Conservation (phyloP, 805 yeast species). For the Sugiyamaella mastotermitis region DNA sequence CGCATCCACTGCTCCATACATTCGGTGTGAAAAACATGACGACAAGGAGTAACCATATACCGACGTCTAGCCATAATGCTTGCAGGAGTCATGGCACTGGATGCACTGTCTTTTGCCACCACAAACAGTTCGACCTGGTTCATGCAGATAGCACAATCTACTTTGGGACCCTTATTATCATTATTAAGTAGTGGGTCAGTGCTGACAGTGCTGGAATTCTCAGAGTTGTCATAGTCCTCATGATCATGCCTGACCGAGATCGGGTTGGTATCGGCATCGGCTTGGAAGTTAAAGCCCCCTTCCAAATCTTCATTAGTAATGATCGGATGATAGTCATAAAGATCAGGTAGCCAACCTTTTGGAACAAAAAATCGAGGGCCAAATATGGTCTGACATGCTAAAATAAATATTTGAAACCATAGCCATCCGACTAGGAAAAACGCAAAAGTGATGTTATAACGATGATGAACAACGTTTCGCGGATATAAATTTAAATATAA, state of each 20-base stretch:
- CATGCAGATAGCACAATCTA: constrained; percentile 92
- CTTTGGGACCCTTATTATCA: constrained; percentile 34
- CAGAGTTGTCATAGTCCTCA: background rate
- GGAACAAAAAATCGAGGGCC: constrained; percentile 86
- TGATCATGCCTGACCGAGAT: constrained; percentile 1
- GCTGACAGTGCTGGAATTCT: background rate
- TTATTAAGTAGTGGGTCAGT: constrained; percentile 11
- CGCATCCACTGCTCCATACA: constrained; percentile 93
- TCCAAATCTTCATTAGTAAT: constrained; percentile 56
- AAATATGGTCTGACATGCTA: constrained; percentile 57
- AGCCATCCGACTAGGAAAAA: constrained; percentile 49
- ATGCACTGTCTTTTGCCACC: constrained; percentile 19
- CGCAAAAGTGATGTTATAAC: constrained; percentile 48
- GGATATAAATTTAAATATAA: constrained; percentile 49
- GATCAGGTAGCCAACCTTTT: constrained; percentile 64
- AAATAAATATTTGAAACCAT: constrained; percentile 47
- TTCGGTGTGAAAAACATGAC: constrained; percentile 82
- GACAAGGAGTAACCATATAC: constrained; percentile 72
- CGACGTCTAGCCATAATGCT: constrained; percentile 29
- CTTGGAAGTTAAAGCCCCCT: constrained; percentile 32
- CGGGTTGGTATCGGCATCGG: constrained; percentile 7
- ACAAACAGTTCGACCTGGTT: constrained; percentile 50
- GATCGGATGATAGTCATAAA: constrained; percentile 77
- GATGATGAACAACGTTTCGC: constrained; percentile 66
- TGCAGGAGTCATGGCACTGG: constrained; percentile 23